Base-by-base conservation (phyloP, 306 rosid genomes). In the Vigna mungo region DNA sequence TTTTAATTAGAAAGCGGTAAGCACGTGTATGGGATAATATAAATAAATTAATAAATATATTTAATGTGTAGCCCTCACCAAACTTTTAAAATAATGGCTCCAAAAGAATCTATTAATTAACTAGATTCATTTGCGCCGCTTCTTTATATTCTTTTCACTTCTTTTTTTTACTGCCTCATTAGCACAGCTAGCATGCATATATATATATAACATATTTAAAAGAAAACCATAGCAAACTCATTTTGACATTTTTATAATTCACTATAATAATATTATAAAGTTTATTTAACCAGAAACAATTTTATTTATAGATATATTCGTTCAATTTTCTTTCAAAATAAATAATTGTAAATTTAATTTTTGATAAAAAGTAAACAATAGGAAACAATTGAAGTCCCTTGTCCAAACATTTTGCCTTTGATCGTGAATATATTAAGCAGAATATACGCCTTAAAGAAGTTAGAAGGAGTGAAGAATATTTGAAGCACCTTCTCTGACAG, bases 71-170 rank as follows among this genome's bases (percentile, higher is more conserved):
- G 44, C 9, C 8, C 58, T 58, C 32, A 10, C 4, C 0, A 10
- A 74, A 74, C 21, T 27, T n/a, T 47, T 52, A 46, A 47, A 61
- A 46, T 20, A 61, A 60, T 17, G 9, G 9, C 25, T 48, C 79
- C 37, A 47, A 61, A 5, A 27, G 18, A 39, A 14, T 60, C 43
- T 37, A 7, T 59, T 27, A 61, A 74, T 37, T 18, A 47, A 74
- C 46, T 46, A 74, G 48, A 75, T 75, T 61, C 79, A 32, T 75
- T 61, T 75, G 32, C 56, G 62, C 37, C 6, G 71, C 48, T 75
- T 47, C 79, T 60, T 34, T 7, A 4, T 61, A 53, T 75, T 60
- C 5, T 46, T 46, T 46, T 75, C 60, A 75, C 60, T 27, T 25
- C 13, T 44, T 27, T 74, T 47, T 48, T 47, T 48, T 15, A 47